phyloP scores from a whole-genome alignment of 2,329 filamentous ascomycete species.

The Diaporthe helianthi region DNA sequence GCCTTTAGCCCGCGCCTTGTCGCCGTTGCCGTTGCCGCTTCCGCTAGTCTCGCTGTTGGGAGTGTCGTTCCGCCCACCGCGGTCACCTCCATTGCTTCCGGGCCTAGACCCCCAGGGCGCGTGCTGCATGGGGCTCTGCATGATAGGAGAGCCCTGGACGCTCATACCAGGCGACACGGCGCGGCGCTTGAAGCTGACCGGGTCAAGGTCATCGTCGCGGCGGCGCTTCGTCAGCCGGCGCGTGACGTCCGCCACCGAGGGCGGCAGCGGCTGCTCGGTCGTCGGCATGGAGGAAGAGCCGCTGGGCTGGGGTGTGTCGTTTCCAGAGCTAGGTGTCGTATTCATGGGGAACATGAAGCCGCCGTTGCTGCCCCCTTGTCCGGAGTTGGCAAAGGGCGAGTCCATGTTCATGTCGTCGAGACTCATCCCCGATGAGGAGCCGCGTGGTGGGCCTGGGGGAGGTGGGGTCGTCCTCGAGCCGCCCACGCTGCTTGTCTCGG shows the following conservation, averaged over 20 bases:
- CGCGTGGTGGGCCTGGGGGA: constrained; percentile 65
- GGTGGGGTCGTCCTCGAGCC: constrained; percentile 62
- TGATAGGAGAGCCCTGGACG: constrained; percentile 85
- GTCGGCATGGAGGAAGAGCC: constrained; percentile 42
- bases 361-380: constrained; percentile 34
- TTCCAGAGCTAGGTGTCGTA: constrained; percentile 44
- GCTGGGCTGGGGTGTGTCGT: constrained; percentile 48
- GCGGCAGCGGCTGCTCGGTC: constrained; percentile 47
- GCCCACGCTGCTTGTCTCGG: constrained; percentile 65
- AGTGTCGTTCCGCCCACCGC: constrained; percentile 58
- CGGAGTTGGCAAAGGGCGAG: constrained; percentile 58
- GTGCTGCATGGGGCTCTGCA: constrained; percentile 82
- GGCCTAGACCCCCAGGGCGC: constrained; percentile 71
- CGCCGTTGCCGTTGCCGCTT: constrained; percentile 44
- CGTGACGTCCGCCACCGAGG: constrained; percentile 76
- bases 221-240: constrained; percentile 78
- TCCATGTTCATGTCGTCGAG: constrained; percentile 77
- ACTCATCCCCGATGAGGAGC: constrained; percentile 66
- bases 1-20: constrained; percentile 60
- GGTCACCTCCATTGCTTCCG: constrained; percentile 59
- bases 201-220: constrained; percentile 89
- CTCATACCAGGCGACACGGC: constrained; percentile 93
- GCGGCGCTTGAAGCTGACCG: constrained; percentile 84
- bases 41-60: constrained; percentile 48
- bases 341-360: constrained; percentile 41